Percentiles rank a stretch among this genome's conserved stretches.
Evolutionary conservation across 2,329 filamentous ascomycete species (phyloP).

Genomic region (Clarireedia paspali): DNA sequence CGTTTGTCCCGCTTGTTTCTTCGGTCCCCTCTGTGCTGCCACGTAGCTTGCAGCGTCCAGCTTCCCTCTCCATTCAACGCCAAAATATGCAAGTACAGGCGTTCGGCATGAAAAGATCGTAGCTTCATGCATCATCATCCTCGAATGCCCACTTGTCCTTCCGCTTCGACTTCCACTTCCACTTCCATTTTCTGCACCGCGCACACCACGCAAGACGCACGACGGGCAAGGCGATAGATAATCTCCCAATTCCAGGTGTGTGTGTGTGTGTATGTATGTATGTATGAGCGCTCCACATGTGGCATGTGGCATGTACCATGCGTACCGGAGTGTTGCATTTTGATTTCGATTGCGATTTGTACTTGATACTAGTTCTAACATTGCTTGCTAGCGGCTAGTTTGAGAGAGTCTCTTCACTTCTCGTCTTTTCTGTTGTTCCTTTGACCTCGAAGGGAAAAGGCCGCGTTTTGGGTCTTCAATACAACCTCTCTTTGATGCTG

Average conservation of each 20-base stretch:
- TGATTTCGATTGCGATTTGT: conserved; percentile 9
- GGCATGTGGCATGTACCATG: conserved; percentile 4
- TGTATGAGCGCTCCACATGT: no score
- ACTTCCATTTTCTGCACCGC: conserved; percentile 14
- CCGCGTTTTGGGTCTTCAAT: not conserved
- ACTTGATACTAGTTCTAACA: no score
- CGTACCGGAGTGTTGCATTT: conserved; percentile 16
- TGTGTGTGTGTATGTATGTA: no score
- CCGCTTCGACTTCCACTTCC: not conserved
- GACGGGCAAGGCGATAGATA: no score
- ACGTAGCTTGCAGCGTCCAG: conserved; percentile 23
- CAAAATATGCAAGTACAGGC: conserved; percentile 25
- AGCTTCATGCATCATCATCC: conserved; percentile 17
- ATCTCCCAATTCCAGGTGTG: no score
- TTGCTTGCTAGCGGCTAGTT: no score
- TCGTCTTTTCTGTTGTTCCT: not conserved
- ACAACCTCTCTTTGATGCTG: not conserved
- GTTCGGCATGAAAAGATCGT: conserved; percentile 15
- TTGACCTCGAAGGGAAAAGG: not conserved
- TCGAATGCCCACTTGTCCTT: not conserved
- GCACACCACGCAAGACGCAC: not conserved
- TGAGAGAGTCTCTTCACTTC: no score
- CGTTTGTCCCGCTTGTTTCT: not conserved
- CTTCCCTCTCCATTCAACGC: conserved; percentile 11
- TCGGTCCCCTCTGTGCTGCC: conserved; percentile 19